Conservation (phyloP, 1,139 yeast genomes). For the Yamadazyma epiphylla region DNA sequence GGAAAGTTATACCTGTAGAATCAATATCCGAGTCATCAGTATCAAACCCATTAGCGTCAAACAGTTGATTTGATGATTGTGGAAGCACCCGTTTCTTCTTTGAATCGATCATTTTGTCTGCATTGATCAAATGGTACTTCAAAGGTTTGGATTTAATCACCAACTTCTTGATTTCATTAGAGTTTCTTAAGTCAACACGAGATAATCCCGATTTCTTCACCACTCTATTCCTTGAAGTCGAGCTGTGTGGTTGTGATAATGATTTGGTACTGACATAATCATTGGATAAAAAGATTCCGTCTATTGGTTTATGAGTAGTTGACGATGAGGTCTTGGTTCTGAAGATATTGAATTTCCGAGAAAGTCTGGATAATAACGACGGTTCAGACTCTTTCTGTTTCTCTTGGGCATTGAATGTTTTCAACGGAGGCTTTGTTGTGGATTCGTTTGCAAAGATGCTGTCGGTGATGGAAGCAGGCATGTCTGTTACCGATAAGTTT, state of each 20-base stretch:
- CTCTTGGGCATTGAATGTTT: slow-evolving; percentile 2
- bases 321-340: slow-evolving; percentile 9
- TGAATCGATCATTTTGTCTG: slow-evolving; percentile 36
- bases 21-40: slow-evolving; percentile 16
- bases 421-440: background rate
- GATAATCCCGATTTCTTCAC: slow-evolving; percentile 10
- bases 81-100: slow-evolving; percentile 30
- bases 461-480: slow-evolving; percentile 5
- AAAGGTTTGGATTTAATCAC: slow-evolving; percentile 41
- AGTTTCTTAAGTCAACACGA: slow-evolving; percentile 10
- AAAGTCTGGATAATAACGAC: slow-evolving; percentile 32
- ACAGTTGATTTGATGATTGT: slow-evolving; percentile 11
- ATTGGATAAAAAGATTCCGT: slow-evolving; percentile 12
- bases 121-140: slow-evolving; percentile 42
- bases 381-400: slow-evolving; percentile 8
- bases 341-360: slow-evolving; percentile 36
- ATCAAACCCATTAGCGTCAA: slow-evolving; percentile 10
- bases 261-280: slow-evolving; percentile 11
- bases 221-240: slow-evolving; percentile 7
- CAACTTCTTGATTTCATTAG: slow-evolving; percentile 26
- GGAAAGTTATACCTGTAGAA: slow-evolving; percentile 3
- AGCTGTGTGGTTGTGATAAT: slow-evolving; percentile 1
- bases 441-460: slow-evolving; percentile 3
- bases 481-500: background rate
- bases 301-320: slow-evolving; percentile 2